Evolutionary conservation across 768 basidiomycete species (phyloP).

Genomic region (Russula foetens): DNA sequence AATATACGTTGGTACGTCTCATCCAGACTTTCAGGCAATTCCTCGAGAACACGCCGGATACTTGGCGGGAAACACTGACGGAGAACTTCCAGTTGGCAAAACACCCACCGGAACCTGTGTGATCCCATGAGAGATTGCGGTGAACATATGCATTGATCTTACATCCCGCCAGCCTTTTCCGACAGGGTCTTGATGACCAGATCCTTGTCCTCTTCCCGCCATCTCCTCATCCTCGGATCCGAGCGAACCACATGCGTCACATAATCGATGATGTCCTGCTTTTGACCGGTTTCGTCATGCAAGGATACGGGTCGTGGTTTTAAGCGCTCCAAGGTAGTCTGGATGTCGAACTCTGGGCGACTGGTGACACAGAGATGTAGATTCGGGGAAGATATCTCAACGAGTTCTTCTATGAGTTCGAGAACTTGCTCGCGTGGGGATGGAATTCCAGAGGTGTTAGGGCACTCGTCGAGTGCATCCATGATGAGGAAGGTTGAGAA

Average conservation of each 20-base stretch:
- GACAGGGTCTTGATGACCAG: neutral
- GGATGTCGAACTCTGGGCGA: neutral
- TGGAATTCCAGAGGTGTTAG: neutral
- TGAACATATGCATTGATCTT: neutral
- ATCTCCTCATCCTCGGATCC: neutral
- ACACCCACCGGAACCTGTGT: neutral
- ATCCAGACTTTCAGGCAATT: neutral
- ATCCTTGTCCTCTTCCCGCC: neutral
- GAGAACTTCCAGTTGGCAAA: neutral
- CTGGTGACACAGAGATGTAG: neutral
- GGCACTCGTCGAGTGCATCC: neutral
- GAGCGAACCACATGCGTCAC: neutral
- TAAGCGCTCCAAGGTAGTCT: neutral
- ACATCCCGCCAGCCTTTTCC: neutral
- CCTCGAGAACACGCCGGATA: neutral
- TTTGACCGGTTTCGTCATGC: neutral
- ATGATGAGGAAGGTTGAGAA: neutral
- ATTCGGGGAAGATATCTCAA: neutral
- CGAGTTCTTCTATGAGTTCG: neutral
- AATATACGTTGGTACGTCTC: neutral
- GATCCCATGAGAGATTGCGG: neutral
- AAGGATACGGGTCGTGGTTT: neutral
- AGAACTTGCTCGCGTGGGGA: neutral
- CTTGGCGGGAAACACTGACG: neutral
- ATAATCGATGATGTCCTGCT: neutral